A percentile compares a stretch with the other conserved stretches of the same genome.
Evolutionary conservation across 2,329 filamentous ascomycete genomes (phyloP).

Genomic region (Triangularia verruculosa): DNA sequence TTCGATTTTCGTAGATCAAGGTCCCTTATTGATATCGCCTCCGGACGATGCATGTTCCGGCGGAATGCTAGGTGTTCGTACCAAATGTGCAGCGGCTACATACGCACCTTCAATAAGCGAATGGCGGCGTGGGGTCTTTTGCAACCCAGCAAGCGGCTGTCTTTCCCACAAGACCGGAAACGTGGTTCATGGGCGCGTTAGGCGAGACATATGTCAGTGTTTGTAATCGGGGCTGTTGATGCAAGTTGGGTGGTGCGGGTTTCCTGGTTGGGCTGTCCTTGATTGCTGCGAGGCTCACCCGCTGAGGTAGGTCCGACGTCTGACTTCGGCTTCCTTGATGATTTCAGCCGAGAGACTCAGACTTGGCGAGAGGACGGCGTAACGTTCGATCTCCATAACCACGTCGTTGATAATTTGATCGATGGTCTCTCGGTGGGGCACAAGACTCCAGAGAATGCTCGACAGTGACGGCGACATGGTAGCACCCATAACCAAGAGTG

Average conservation of each 20-base stretch:
- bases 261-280: conserved; percentile 2
- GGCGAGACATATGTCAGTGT: conserved; percentile 11
- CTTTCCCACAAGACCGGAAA: conserved; percentile 26
- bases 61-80: conserved; percentile 8
- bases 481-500: conserved; percentile 77
- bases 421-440: conserved; percentile 58
- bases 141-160: conserved; percentile 3
- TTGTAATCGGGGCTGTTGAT: conserved; percentile 7
- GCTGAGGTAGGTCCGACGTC: conserved; percentile 61
- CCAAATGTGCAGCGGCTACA: conserved; percentile 19
- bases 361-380: conserved; percentile 73
- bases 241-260: conserved; percentile 13
- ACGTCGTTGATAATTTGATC: conserved; percentile 77
- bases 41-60: conserved; percentile 8
- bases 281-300: conserved; percentile 37
- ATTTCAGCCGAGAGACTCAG: conserved; percentile 75
- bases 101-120: conserved; percentile 22
- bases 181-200: conserved; percentile 16
- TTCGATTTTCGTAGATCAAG: background rate
- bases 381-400: conserved; percentile 70
- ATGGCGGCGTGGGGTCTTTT: conserved; percentile 18
- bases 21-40: background rate
- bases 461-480: conserved; percentile 74
- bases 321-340: conserved; percentile 72
- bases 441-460: conserved; percentile 57